Evolutionary conservation across 2,329 filamentous ascomycete species (phyloP), one percentile per base, ranked within the genome.

Genomic region (Fusarium sp.): DNA sequence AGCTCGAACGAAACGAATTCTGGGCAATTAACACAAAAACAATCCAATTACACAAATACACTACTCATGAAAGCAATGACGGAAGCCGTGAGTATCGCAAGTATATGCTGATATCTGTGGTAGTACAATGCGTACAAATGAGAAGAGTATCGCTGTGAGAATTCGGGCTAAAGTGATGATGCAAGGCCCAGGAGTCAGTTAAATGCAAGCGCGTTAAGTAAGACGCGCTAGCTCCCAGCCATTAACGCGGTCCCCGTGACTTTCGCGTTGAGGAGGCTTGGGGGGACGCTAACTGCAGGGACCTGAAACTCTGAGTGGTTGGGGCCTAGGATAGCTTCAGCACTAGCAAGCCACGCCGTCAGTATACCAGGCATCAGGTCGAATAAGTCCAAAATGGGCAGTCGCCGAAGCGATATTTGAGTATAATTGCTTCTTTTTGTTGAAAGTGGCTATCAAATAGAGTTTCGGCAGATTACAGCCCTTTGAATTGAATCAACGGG

Each of bases 201-300:
- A 47, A 42, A 55, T 62, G 65, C 51, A 39, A 28, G 58, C 73
- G 75, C 74, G 75, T 70, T 65, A 35, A 66, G 51, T 64, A 64
- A 51, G 70, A 76, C 77, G 77, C 77, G 77, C 56, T 66, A 49
- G 62, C 33, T 56, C 26, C 41, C 52, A 70, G 57, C 64, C 62
- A 70, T 76, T 73, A 69, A 77, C 73, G 70, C 74, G 73, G 54
- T 63, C 48, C 69, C 69, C 60, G 74, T 77, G 74, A 71, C 66
- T 75, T 70, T 75, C 74, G 76, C 59, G 75, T 75, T 60, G 20
- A 54, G 51, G 52, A 60, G 60, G 39, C 48, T 36, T 55, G 69
- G 71, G 56, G 38, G 63, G 41, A 58, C 61, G 12, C 58, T 48
- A 42, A 56, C 56, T 55, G 36, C 36, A 49, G 44, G 66, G 51